phyloP scores from a whole-genome alignment of 257 asterid genomes.

The Ajuga chamaepitys region DNA sequence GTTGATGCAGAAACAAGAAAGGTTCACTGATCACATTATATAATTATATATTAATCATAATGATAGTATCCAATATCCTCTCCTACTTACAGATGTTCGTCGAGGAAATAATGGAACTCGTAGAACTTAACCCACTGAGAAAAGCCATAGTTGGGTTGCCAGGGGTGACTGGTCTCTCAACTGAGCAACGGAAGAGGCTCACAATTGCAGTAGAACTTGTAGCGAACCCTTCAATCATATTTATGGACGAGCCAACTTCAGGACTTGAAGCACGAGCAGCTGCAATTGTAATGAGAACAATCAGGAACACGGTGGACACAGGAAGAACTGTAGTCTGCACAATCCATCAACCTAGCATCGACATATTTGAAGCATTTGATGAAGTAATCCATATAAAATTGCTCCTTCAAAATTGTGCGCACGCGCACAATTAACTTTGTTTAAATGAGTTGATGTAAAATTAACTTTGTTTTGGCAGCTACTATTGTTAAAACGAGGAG shows the following conservation, averaged over 20 bases:
- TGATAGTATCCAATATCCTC: neutral
- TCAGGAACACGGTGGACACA: slow-evolving; percentile 53
- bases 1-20: slow-evolving; percentile 37
- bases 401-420: neutral
- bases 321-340: slow-evolving; percentile 66
- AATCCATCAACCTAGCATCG: slow-evolving; percentile 61
- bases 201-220: slow-evolving; percentile 66
- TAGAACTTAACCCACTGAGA: slow-evolving; percentile 38
- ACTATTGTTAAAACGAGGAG: slow-evolving; percentile 54
- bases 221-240: slow-evolving; percentile 50
- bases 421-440: neutral
- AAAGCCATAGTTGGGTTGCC: slow-evolving; percentile 49
- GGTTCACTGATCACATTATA: slow-evolving; percentile 13
- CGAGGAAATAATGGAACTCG: slow-evolving; percentile 61
- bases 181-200: slow-evolving; percentile 55
- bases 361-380: slow-evolving; percentile 61
- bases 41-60: neutral
- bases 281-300: slow-evolving; percentile 57
- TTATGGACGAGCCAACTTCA: slow-evolving; percentile 63
- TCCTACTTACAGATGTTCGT: slow-evolving; percentile 33
- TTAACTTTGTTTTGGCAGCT: slow-evolving; percentile 32
- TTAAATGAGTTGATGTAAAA: neutral
- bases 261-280: slow-evolving; percentile 62
- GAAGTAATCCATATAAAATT: slow-evolving; percentile 25
- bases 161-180: slow-evolving; percentile 45